phyloP scores from a whole-genome alignment of 225 moss, liverwort and hornwort species.

The Physcomitrellopsis africana region DNA sequence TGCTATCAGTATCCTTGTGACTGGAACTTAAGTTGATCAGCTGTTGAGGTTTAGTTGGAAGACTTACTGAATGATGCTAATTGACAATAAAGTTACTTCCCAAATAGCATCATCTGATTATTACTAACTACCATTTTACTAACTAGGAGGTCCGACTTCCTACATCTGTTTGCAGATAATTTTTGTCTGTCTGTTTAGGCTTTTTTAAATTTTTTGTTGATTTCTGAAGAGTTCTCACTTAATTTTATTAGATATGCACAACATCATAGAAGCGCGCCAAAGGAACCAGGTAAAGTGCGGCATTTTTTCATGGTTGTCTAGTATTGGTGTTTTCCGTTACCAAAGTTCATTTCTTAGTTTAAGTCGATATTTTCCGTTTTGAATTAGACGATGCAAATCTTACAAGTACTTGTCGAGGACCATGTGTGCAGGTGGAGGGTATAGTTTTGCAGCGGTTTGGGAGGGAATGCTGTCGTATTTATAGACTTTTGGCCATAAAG shows the following conservation, averaged over 20 bases:
- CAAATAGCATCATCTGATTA: no score
- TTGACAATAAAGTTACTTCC: no score
- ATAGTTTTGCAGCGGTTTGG: slow-evolving; percentile 96
- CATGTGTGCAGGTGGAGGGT: slow-evolving; percentile 74
- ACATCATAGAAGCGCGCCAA: slow-evolving; percentile 77
- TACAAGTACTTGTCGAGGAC: background rate
- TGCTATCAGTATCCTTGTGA: slow-evolving; percentile 76
- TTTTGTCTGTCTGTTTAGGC: background rate
- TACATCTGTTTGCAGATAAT: slow-evolving; percentile 1
- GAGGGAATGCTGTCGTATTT: slow-evolving; percentile 92
- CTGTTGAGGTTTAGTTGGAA: background rate
- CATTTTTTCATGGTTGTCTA: slow-evolving; percentile 1
- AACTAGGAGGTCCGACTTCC: background rate
- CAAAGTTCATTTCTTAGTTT: slow-evolving; percentile 1
- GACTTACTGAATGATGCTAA: background rate
- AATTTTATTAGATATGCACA: slow-evolving; percentile 63
- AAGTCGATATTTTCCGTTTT: background rate
- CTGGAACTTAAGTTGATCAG: background rate
- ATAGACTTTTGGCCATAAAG: slow-evolving; percentile 83
- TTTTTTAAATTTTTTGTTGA: background rate
- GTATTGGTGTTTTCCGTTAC: background rate
- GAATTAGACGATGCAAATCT: background rate
- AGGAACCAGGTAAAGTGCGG: slow-evolving; percentile 69
- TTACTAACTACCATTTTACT: background rate
- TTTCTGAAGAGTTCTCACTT: slow-evolving; percentile 30